Conservation (phyloP, 805 yeast genomes). For the Lachancea mirantina region DNA sequence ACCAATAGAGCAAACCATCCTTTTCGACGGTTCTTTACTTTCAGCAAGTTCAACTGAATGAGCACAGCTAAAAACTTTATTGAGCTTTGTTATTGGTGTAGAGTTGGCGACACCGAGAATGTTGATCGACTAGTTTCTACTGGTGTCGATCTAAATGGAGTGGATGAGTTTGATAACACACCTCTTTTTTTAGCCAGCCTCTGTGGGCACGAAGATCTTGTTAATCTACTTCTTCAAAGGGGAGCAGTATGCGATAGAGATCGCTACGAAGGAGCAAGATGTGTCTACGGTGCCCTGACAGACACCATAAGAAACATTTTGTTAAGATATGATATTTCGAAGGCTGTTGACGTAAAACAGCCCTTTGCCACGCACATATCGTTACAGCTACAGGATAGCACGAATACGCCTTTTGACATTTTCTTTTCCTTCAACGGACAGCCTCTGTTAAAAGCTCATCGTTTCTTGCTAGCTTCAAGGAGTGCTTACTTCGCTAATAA, state of each 20-base stretch:
- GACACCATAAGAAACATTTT: constrained; percentile 56
- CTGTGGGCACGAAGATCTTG: constrained; percentile 67
- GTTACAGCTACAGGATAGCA: constrained; percentile 25
- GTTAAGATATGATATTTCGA: constrained; percentile 56
- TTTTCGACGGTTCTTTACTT: constrained; percentile 3
- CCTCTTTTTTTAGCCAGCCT: constrained; percentile 67
- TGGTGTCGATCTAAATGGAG: constrained; percentile 41
- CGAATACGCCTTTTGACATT: constrained; percentile 22
- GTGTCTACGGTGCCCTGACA: constrained; percentile 71
- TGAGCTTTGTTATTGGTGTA: constrained; percentile 57
- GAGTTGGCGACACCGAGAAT: constrained; percentile 58
- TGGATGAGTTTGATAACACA: constrained; percentile 68
- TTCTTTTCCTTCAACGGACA: constrained; percentile 15
- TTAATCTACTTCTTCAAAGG: constrained; percentile 48
- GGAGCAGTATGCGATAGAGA: constrained; percentile 79
- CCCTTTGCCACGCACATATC: constrained; percentile 71
- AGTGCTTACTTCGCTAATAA: constrained; percentile 27
- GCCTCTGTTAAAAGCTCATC: constrained; percentile 29
- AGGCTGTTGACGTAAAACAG: constrained; percentile 56
- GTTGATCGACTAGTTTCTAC: constrained; percentile 51
- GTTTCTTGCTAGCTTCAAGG: constrained; percentile 37
- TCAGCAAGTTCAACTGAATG: neutral
- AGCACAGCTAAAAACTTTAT: constrained; percentile 29
- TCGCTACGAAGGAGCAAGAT: constrained; percentile 73
- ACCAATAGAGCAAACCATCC: neutral